Evolutionary conservation across 441 rosid species (phyloP).

Genomic region (Melastoma candidum): DNA sequence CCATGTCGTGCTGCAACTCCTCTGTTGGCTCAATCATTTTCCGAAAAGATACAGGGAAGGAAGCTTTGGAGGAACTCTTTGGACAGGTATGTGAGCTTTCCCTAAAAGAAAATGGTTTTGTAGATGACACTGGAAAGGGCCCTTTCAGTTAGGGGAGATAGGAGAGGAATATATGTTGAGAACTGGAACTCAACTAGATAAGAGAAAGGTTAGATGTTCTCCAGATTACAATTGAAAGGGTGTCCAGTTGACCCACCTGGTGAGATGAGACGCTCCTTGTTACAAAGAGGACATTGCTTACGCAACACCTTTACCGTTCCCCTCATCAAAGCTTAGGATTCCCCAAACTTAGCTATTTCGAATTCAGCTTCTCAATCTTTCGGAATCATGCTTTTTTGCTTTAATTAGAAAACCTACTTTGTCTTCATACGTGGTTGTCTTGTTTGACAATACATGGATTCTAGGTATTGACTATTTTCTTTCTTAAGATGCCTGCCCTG

Average conservation of each 20-base stretch:
- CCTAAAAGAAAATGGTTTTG: slow-evolving; percentile 7
- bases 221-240: slow-evolving; percentile 15
- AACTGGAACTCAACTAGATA: slow-evolving; percentile 9
- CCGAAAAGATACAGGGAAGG: background rate
- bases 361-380: slow-evolving; percentile 14
- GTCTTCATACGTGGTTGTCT: slow-evolving; percentile 6
- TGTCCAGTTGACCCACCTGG: slow-evolving; percentile 28
- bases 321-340: slow-evolving; percentile 40
- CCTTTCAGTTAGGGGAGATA: slow-evolving; percentile 10
- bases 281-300: slow-evolving; percentile 28
- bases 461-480: too few species aligned
- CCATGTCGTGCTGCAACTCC: slow-evolving; percentile 12
- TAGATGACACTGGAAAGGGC: slow-evolving; percentile 21
- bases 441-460: too few species aligned
- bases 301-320: slow-evolving; percentile 29
- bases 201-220: slow-evolving; percentile 15
- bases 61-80: slow-evolving; percentile 11
- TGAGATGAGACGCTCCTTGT: slow-evolving; percentile 22
- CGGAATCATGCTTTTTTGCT: slow-evolving; percentile 1
- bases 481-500: too few species aligned
- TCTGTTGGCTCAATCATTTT: slow-evolving; percentile 27
- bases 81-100: slow-evolving; percentile 8
- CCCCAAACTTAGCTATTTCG: slow-evolving; percentile 24
- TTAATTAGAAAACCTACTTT: slow-evolving; percentile 26
- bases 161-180: slow-evolving; percentile 25